Conservation (phyloP, 352 stramenopile species). For the Pythium monospermum region DNA sequence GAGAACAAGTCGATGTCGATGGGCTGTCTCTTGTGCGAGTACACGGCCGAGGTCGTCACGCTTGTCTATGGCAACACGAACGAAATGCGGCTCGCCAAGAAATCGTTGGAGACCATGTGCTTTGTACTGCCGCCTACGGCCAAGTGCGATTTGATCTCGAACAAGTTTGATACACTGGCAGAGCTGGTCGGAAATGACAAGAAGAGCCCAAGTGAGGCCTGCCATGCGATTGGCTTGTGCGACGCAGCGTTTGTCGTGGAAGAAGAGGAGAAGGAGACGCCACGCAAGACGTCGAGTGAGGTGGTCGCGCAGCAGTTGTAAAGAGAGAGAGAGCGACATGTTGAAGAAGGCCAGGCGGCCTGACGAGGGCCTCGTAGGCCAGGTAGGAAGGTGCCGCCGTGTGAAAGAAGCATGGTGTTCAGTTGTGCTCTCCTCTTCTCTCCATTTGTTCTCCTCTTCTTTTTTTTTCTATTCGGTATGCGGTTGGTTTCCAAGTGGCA, state of each 20-base stretch:
- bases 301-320: constrained; percentile 19
- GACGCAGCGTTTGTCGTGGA: constrained; percentile 34
- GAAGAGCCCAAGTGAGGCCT: constrained; percentile 54
- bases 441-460: too few relatives aligned
- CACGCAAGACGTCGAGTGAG: constrained; percentile 2
- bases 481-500: too few relatives aligned
- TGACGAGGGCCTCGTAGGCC: too few relatives aligned
- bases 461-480: too few relatives aligned
- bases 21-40: constrained; percentile 75
- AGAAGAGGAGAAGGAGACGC: too few relatives aligned
- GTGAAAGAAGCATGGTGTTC: too few relatives aligned
- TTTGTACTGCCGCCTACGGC: constrained; percentile 52
- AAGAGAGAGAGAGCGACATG: too few relatives aligned
- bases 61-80: constrained; percentile 40
- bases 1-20: constrained; percentile 43
- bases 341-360: too few relatives aligned
- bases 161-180: constrained; percentile 75
- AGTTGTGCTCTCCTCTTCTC: too few relatives aligned
- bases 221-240: constrained; percentile 52
- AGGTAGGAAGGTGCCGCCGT: too few relatives aligned
- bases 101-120: constrained; percentile 75
- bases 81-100: constrained; percentile 52
- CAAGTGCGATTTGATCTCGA: constrained; percentile 58
- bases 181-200: constrained; percentile 42
- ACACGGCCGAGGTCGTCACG: constrained; percentile 59